Conservation (phyloP, 1,139 yeast genomes). For the Waltiozyma sp. region DNA sequence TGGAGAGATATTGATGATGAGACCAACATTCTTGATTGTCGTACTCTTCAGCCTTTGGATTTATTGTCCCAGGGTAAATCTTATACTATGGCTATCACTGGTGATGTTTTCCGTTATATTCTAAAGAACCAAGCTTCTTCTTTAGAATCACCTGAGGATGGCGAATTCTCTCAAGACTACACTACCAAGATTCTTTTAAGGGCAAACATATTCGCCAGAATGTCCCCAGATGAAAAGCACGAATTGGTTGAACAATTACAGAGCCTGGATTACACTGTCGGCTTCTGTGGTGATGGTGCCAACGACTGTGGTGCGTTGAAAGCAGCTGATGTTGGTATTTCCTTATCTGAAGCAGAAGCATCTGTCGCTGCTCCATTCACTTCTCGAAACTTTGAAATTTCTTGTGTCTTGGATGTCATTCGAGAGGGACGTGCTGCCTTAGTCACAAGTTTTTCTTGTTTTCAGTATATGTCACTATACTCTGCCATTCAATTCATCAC, state of each 20-base stretch:
- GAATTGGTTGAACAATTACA: constrained; percentile 86
- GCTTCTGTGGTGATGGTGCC: constrained; percentile 97
- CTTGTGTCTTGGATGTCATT: constrained; percentile 85
- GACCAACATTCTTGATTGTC: constrained; percentile 43
- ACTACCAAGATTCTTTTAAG: constrained; percentile 56
- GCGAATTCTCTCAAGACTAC: constrained; percentile 24
- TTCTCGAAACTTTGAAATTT: constrained; percentile 75
- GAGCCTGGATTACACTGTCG: constrained; percentile 78
- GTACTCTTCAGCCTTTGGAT: constrained; percentile 32
- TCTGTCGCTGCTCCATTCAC: constrained; percentile 98
- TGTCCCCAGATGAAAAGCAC: constrained; percentile 98
- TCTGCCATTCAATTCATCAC: constrained; percentile 93
- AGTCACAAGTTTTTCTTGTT: constrained; percentile 91
- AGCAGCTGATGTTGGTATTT: constrained; percentile 95
- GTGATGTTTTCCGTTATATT: constrained; percentile 76
- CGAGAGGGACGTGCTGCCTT: constrained; percentile 91
- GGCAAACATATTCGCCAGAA: constrained; percentile 79
- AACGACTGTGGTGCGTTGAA: constrained; percentile 97
- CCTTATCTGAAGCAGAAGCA: constrained; percentile 95
- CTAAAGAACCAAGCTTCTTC: constrained; percentile 32
- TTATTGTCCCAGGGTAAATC: constrained; percentile 17
- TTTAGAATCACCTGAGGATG: constrained; percentile 21
- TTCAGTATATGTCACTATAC: constrained; percentile 94
- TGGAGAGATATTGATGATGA: constrained; percentile 64
- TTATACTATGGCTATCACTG: constrained; percentile 77